phyloP scores from a whole-genome alignment of 2,329 filamentous ascomycete genomes.

The Magnaporthiopsis poae region DNA sequence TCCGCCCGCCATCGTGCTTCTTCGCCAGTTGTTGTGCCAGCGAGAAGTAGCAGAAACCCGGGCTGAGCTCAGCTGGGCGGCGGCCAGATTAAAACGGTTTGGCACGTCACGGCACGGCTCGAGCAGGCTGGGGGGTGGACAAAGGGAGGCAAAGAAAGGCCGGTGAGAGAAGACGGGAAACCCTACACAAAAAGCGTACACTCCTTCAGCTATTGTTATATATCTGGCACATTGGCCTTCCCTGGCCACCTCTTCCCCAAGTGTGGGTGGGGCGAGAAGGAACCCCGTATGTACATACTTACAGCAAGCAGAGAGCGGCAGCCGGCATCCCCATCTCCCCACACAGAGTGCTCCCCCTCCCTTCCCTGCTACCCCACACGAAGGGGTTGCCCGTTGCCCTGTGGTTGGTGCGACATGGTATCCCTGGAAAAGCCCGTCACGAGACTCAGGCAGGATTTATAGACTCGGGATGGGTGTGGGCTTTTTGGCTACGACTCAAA shows the following conservation, averaged over 20 bases:
- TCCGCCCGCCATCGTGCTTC: conserved; percentile 6
- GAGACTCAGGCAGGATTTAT: background rate
- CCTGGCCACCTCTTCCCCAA: too few relatives aligned
- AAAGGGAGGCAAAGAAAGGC: background rate
- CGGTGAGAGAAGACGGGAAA: background rate
- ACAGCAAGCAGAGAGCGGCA: too few relatives aligned
- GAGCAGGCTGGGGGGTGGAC: background rate
- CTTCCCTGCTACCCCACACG: too few relatives aligned
- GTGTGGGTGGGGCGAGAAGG: too few relatives aligned
- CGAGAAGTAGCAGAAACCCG: too few relatives aligned
- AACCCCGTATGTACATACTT: too few relatives aligned
- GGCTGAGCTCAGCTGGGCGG: background rate
- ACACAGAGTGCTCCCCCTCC: too few relatives aligned
- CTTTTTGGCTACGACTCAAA: background rate
- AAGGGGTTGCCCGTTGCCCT: background rate
- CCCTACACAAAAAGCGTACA: background rate
- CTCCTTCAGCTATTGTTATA: background rate
- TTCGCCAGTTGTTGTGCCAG: background rate
- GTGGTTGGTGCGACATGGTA: background rate
- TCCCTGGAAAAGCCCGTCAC: background rate
- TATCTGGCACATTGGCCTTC: background rate
- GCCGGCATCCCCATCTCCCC: too few relatives aligned
- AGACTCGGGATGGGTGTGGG: background rate
- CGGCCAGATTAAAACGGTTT: background rate
- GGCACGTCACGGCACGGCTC: background rate